phyloP scores from a whole-genome alignment of 306 rosid genomes.

The Quercus glauca region DNA sequence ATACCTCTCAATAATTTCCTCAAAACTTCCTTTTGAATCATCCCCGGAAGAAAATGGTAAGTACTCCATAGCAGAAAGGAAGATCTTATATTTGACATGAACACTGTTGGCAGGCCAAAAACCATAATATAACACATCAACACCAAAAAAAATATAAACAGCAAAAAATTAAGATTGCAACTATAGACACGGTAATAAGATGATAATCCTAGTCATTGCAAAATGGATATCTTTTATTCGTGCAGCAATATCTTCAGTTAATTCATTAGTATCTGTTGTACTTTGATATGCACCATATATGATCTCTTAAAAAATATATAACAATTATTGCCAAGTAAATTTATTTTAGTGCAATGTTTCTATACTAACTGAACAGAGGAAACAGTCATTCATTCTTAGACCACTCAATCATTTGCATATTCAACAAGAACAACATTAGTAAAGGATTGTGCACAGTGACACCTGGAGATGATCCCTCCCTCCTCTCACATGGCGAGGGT shows the following conservation, averaged over 20 bases:
- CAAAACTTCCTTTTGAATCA: slow-evolving; percentile 86
- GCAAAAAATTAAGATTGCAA: not conserved
- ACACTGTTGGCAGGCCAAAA: slow-evolving; percentile 51
- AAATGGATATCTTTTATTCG: not conserved
- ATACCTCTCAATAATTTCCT: slow-evolving; percentile 90
- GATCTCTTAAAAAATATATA: too few relatives aligned
- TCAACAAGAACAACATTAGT: not conserved
- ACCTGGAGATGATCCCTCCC: too few relatives aligned
- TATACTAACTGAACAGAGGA: not conserved
- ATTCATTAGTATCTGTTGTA: too few relatives aligned
- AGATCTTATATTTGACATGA: slow-evolving; percentile 85
- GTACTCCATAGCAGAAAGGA: slow-evolving; percentile 90
- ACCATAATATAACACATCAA: slow-evolving; percentile 13
- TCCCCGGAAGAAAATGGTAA: slow-evolving; percentile 73
- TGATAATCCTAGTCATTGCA: not conserved
- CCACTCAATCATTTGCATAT: not conserved
- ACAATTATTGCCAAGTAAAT: too few relatives aligned
- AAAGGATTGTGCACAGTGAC: too few relatives aligned
- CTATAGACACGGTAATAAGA: not conserved
- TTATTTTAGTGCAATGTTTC: not conserved
- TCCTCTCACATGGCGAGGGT: too few relatives aligned
- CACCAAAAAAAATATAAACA: not conserved
- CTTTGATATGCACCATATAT: too few relatives aligned
- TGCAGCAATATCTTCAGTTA: not conserved
- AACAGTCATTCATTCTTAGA: not conserved